Base-by-base conservation (phyloP, 2,329 filamentous ascomycete species). In the Phialocephala sp. region DNA sequence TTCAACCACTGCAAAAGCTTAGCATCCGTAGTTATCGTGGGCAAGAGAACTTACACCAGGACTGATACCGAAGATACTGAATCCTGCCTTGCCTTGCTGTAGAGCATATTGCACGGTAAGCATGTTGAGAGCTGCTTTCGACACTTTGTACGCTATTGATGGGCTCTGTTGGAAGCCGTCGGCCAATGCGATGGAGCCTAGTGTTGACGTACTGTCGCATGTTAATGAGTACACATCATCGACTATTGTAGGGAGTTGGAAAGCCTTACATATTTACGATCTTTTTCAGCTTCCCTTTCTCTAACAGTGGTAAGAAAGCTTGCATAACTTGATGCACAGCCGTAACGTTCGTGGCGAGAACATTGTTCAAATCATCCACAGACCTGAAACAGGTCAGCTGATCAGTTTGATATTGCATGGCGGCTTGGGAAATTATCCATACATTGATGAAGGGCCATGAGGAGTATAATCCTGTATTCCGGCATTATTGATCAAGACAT, bases 91-190 rank as follows among this genome's bases (percentile, higher is more conserved):
- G 1, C 67, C 76, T 52, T 77, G 77, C 0, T 75, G 71, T 6
- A 75, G 59, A 0, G 80, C 77, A 56, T 79, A 83, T 66, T 82
- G 81, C 0, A 79, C 76, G 1, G 80, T 84, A 41, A 85, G 69
- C 74, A 80, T 80, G 65, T 83, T 82, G 66, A 83, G 63, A 0
- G 81, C 81, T 0, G 82, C 78, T 67, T 84, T 85, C 18, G 79
- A 78, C 68, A 84, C 77, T 66, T 81, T 78, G 76, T 81, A 81
- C 0, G 78, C 76, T 0, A 79, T 79, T 0, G 67, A 52, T 0
- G 76, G 75, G 15, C 72, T 81, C 70, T 1, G 79, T 77, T 9
- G 83, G 65, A 37, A 83, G 79, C 1, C 74, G 72, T 27, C 41
- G 0, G 65, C 64, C 22, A 50, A 39, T 45, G 47, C 43, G 36